Evolutionary conservation across 805 yeast genomes (phyloP), one percentile per base, ranked within the genome.

Genomic region (Lipomyces orientalis): DNA sequence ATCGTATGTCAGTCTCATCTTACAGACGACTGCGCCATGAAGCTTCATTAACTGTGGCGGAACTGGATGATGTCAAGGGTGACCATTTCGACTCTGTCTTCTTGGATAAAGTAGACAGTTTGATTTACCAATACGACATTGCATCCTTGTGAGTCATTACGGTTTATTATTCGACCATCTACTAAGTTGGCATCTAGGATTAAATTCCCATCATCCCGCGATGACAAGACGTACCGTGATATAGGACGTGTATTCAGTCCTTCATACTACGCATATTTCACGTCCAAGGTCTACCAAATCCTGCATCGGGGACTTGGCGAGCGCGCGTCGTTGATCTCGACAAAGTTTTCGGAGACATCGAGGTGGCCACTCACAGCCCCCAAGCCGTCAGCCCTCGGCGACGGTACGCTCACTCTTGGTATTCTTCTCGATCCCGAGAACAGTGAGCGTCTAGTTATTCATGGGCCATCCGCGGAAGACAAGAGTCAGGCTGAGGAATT

Each of bases 81-180:
- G 98, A 94, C 78, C 86, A 97, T 75, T 94, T 94, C 76, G 90
- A 88, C 68, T 83, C 87, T 29, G 85, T 93, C 10, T 90, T 94
- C 73, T 81, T 95, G 73, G 86, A 85, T 60, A 87, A 87, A 76
- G 77, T 75, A 75, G 82, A 71, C 83, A 83, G 65, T 76, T 84
- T 71, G 75, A 69, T 71, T 14, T 70, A 92, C 74, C 87, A 88
- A 70, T 90, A 85, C 76, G 99, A 94, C 80, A 75, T 87, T 16
- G 29, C 34, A 2, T 25, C 55, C 12, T 25, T 52, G 55, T 52
- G n/a, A 33, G 39, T 59, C 10, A 14, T 19, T 39, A 6, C 19
- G 6, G 16, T 5, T 9, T n/a, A 12, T 5, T 59, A 14, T 2
- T 16, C 14, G n/a, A 34, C 2, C 29, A 37, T 46, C 61, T 25